phyloP scores from a whole-genome alignment of 1,139 yeast species.

The Candida albicans region DNA sequence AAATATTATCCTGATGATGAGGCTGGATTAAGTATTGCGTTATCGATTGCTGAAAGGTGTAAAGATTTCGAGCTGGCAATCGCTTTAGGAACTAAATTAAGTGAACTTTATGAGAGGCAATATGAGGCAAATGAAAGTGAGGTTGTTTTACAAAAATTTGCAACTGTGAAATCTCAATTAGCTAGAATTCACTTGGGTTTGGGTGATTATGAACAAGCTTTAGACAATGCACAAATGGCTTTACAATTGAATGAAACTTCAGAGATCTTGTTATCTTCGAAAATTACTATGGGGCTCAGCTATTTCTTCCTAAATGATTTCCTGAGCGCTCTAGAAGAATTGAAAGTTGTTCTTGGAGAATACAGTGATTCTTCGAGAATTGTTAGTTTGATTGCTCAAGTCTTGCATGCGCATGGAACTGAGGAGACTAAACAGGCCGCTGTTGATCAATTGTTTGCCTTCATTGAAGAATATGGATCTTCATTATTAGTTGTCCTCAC shows the following conservation, averaged over 20 bases:
- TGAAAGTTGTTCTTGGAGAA: slow-evolving; percentile 54
- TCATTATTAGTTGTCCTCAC: slow-evolving; percentile 66
- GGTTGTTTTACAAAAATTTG: slow-evolving; percentile 48
- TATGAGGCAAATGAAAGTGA: slow-evolving; percentile 61
- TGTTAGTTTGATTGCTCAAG: slow-evolving; percentile 74
- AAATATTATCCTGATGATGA: slow-evolving; percentile 64
- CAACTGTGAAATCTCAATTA: slow-evolving; percentile 62
- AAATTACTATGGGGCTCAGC: slow-evolving; percentile 69
- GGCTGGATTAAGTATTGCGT: slow-evolving; percentile 60
- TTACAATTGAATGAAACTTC: slow-evolving; percentile 37
- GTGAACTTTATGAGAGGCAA: slow-evolving; percentile 51
- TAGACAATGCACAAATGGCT: slow-evolving; percentile 61
- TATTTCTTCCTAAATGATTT: slow-evolving; percentile 62
- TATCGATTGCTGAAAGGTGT: slow-evolving; percentile 69
- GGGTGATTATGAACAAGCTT: slow-evolving; percentile 53
- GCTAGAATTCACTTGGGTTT: slow-evolving; percentile 70
- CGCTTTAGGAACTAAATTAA: slow-evolving; percentile 46
- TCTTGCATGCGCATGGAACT: slow-evolving; percentile 70
- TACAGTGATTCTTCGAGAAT: slow-evolving; percentile 55
- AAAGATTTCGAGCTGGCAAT: slow-evolving; percentile 58
- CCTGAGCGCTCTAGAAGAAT: slow-evolving; percentile 64
- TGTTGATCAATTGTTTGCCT: slow-evolving; percentile 64
- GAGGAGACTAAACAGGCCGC: slow-evolving; percentile 82
- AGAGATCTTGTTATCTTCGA: slow-evolving; percentile 49
- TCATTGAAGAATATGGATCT: slow-evolving; percentile 63